Conservation (phyloP, 2,329 filamentous ascomycete genomes). For the Nigrospora osmanthi region DNA sequence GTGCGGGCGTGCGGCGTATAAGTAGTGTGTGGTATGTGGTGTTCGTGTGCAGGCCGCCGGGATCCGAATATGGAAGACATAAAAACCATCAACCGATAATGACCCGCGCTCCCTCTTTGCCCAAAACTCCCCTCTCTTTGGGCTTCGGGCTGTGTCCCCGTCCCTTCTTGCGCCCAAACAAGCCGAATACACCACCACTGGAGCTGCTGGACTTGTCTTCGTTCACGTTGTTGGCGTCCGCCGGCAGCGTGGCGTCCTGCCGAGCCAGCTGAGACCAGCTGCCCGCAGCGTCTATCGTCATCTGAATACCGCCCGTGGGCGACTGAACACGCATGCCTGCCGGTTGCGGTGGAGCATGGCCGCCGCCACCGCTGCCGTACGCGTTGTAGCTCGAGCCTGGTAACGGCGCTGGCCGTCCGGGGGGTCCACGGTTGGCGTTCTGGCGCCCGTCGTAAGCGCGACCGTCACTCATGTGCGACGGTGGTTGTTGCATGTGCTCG, state of each 20-base stretch:
- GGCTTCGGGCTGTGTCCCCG: conserved; percentile 89
- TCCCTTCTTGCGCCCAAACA: conserved; percentile 83
- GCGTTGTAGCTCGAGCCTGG: neutral
- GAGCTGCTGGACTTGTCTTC: conserved; percentile 46
- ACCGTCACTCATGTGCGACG: conserved; percentile 1
- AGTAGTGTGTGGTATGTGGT: neutral
- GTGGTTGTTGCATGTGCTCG: neutral
- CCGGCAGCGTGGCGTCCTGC: conserved; percentile 67
- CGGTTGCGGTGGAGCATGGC: conserved; percentile 32
- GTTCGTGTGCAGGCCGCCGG: too few relatives aligned
- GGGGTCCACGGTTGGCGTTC: neutral
- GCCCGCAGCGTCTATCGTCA: conserved; percentile 80
- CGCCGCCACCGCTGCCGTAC: conserved; percentile 1
- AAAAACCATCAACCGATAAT: conserved; percentile 53
- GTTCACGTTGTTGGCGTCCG: conserved; percentile 52
- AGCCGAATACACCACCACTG: conserved; percentile 80
- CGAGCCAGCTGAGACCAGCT: conserved; percentile 89
- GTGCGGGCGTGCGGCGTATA: neutral
- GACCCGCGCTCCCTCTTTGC: conserved; percentile 87
- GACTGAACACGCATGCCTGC: conserved; percentile 64
- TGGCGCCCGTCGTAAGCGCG: conserved; percentile 1
- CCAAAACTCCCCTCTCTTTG: conserved; percentile 84
- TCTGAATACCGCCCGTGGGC: conserved; percentile 78
- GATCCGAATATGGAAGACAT: neutral
- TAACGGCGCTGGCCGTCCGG: neutral